Evolutionary conservation across 257 asterid genomes (phyloP).

Genomic region (Thymus quinquecostatus): DNA sequence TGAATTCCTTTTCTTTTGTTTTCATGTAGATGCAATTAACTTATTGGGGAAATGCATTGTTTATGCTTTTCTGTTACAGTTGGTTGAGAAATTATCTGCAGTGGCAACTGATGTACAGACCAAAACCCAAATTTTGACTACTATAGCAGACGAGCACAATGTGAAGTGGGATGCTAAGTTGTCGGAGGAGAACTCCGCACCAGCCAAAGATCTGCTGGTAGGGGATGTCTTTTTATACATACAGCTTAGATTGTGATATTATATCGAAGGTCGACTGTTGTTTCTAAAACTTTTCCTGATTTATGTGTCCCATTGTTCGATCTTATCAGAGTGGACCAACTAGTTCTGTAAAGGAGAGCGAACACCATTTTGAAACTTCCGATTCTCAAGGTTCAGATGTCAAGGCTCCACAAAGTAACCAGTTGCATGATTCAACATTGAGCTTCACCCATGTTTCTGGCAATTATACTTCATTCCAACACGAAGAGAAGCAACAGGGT

Average conservation of each 20-base stretch:
- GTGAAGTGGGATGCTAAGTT: constrained; percentile 72
- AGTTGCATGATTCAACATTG: constrained; percentile 32
- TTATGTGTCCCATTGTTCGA: constrained; percentile 20
- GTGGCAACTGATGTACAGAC: constrained; percentile 74
- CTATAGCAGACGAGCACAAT: constrained; percentile 78
- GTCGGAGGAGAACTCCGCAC: constrained; percentile 45
- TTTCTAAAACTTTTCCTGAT: neutral
- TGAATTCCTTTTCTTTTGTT: neutral
- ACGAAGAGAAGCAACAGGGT: constrained; percentile 52
- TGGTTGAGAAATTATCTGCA: constrained; percentile 84
- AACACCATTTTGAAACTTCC: constrained; percentile 38
- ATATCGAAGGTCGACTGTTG: neutral
- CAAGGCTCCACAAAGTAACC: constrained; percentile 40
- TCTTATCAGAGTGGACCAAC: constrained; percentile 64
- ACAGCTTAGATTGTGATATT: neutral
- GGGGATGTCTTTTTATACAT: neutral
- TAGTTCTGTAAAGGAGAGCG: constrained; percentile 41
- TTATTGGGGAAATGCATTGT: neutral
- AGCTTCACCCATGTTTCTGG: constrained; percentile 35
- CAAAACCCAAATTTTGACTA: constrained; percentile 56
- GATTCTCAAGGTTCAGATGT: constrained; percentile 32
- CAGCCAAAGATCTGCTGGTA: constrained; percentile 74
- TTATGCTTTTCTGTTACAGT: constrained; percentile 42
- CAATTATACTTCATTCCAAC: constrained; percentile 39
- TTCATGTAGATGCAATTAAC: constrained; percentile 9